Conservation (phyloP, 1,139 yeast species). For the Protomyces inouyei region DNA sequence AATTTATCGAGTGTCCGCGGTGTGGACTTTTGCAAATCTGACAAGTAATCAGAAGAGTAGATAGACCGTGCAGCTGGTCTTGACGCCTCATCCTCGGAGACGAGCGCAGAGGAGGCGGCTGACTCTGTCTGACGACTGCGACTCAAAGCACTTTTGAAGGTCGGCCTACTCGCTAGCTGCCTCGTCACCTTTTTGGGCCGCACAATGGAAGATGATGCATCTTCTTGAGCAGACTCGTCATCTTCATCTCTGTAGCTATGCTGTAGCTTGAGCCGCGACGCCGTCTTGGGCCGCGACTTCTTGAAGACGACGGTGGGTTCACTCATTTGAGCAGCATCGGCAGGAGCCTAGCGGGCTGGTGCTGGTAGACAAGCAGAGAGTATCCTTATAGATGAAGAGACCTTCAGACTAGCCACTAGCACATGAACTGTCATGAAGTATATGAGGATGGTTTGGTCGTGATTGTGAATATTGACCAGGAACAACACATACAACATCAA, state of each 20-base stretch:
- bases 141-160: neutral
- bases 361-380: too few species aligned
- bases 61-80: neutral
- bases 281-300: neutral
- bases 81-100: neutral
- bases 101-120: neutral
- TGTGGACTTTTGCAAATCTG: neutral
- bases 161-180: neutral
- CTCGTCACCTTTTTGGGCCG: neutral
- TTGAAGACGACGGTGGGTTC: neutral
- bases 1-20: neutral
- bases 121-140: neutral
- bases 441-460: too few species aligned
- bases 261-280: neutral
- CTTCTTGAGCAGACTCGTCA: neutral
- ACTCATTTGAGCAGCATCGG: neutral
- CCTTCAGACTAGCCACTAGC: too few species aligned
- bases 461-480: too few species aligned
- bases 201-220: neutral
- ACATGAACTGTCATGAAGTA: too few species aligned
- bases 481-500: neutral
- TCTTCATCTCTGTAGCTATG: neutral
- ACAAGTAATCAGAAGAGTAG: neutral
- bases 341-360: too few species aligned
- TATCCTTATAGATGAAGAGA: too few species aligned